Base-by-base conservation (phyloP, 192 early-diverging fungal genomes). In the Kickxella alabastrina region DNA sequence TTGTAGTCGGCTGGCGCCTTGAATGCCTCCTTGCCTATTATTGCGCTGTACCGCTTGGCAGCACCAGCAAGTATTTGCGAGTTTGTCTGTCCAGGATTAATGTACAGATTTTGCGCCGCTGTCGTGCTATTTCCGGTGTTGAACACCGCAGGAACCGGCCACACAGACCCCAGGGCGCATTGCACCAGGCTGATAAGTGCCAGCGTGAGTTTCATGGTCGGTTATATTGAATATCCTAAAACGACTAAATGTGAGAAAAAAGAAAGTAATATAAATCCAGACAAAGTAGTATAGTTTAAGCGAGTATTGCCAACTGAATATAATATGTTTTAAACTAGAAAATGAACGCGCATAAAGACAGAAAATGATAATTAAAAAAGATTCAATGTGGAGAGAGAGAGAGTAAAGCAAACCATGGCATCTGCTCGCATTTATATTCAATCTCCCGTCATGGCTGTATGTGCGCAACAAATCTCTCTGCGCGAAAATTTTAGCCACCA, bases 1-100 rank as follows among this genome's bases (percentile, higher is more conserved):
- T 63, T 79, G 49, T 80, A 73, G 43, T 69, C 56, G 15, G 64
- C 59, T 2, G 74, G 80, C 18, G 77, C 69, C 36, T 69, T 73
- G 47, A 81, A 82, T 23, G 52, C 31, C 54, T 82, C 77, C 23
- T 56, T 48, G 26, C 43, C 50, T 10, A 86, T 70, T 22, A 82
- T 62, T 1, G 36, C 34, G 13, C 46, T 52, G 52, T 84, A 83
- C 12, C 83, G 78, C 44, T 66, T 55, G 15, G 71, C 61, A 3
- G 80, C 82, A 15, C 57, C 62, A 14, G 36, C 21, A 14, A 86
- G 75, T 5, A 80, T 52, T 17, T 56, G 10, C 44, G 78, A 79
- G 17, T 75, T 48, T 13, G 73, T 67, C 60, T 79, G 78, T 23
- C 59, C 64, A 36, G 63, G 52, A 19, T 75, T 64, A 19, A 75